These are phyloP conservation scores for Psilocybe azurescens DNA, from an alignment of 768 basidiomycete species.

Conservation along the genomic window DNA sequence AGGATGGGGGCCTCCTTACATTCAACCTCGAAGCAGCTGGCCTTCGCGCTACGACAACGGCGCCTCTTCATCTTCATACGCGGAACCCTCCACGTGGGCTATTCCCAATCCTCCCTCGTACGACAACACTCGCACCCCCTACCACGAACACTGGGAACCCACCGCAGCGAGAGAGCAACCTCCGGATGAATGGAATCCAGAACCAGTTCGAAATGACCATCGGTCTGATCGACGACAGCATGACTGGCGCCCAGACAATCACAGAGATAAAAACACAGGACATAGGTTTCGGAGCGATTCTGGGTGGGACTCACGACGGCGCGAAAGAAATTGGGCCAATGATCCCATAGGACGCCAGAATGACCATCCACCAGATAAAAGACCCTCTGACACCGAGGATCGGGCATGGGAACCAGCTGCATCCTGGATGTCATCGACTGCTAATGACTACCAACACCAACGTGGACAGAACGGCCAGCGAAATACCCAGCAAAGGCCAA, in stretches of 20 bases:
- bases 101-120: slow-evolving; percentile 39
- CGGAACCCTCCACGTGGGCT: slow-evolving; percentile 50
- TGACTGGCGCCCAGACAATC: slow-evolving; percentile 43
- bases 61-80: slow-evolving; percentile 46
- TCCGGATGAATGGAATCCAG: slow-evolving; percentile 42
- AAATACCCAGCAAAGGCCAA: slow-evolving; percentile 36
- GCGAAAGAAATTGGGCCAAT: slow-evolving; percentile 45
- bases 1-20: slow-evolving; percentile 50
- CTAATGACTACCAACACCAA: slow-evolving; percentile 40
- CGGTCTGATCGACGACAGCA: slow-evolving; percentile 37
- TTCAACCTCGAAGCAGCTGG: slow-evolving; percentile 53
- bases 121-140: slow-evolving; percentile 43
- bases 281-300: slow-evolving; percentile 48
- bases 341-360: slow-evolving; percentile 27
- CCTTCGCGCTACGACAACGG: slow-evolving; percentile 51
- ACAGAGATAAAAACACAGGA: slow-evolving; percentile 42
- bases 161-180: slow-evolving; percentile 27
- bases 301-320: slow-evolving; percentile 60
- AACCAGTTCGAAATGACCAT: slow-evolving; percentile 28
- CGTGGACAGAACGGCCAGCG: slow-evolving; percentile 44
- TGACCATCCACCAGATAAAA: slow-evolving; percentile 34
- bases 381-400: slow-evolving; percentile 43
- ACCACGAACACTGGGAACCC: slow-evolving; percentile 35
- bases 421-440: slow-evolving; percentile 58
- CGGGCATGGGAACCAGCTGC: slow-evolving; percentile 78